Conservation (phyloP, 2,329 filamentous ascomycete genomes). For the Pestalotiopsis sp. region DNA sequence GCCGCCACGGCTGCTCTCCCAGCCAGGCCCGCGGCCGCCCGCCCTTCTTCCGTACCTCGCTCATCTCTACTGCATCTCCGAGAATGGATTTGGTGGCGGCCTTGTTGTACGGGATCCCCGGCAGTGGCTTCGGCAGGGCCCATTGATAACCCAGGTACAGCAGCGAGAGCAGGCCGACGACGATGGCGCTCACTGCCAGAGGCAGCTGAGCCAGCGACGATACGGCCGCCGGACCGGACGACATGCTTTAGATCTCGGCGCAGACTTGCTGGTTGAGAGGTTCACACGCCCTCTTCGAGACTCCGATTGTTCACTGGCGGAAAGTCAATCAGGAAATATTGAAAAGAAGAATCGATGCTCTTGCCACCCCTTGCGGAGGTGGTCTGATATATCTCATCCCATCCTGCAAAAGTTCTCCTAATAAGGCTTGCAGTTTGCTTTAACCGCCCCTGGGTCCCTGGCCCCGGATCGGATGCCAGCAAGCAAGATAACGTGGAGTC, state of each 20-base stretch:
- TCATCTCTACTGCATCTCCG: constrained; percentile 16
- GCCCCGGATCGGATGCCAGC: background rate
- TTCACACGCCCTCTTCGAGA: too few relatives aligned
- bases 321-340: background rate
- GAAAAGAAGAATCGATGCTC: background rate
- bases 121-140: constrained; percentile 21
- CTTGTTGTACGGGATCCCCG: constrained; percentile 21
- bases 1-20: constrained; percentile 15
- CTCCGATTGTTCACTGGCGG: background rate
- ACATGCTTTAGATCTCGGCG: background rate
- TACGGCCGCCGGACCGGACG: background rate
- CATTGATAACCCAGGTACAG: constrained; percentile 26
- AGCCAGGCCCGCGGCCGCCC: constrained; percentile 16
- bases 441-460: background rate
- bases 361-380: background rate
- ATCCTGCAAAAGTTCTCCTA: background rate
- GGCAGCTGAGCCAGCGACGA: constrained; percentile 15
- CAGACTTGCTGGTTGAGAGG: too few relatives aligned
- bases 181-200: constrained; percentile 13
- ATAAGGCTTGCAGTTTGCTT: background rate
- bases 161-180: constrained; percentile 11
- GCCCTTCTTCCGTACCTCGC: constrained; percentile 15
- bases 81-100: constrained; percentile 13
- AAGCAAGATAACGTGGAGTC: background rate
- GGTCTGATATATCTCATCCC: background rate